Evolutionary conservation across 805 yeast species (phyloP), one percentile per base, ranked within the genome.

Genomic region (Hanseniaspora singularis): DNA sequence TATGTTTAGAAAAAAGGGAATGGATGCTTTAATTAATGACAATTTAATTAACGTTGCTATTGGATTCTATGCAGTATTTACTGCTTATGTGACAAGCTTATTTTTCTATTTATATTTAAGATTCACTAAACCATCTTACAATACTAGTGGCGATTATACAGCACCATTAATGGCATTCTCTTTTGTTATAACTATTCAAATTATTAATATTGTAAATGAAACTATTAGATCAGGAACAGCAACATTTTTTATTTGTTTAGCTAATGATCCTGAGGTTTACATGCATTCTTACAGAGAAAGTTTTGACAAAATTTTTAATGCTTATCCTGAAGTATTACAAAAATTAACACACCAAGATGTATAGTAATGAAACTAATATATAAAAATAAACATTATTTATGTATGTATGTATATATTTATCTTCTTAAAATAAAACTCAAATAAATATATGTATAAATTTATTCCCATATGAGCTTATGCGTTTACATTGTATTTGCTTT

Each of bases 11-110:
- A 76, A 70, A 58, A 81, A 85, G 60, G 96, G 96, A 28, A 69
- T 84, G 61, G 87, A 83, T 61, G 88, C 92, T 1, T 65, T 89
- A 54, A 74, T 86, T 51, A 87, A 84, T 57, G 95, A 88, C 62
- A 80, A 85, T 53, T 70, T 88, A 51, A 78, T 88, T 46, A 79
- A 78, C 51, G 77, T 88, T 2, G 82, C 95, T 0, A 64, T 87
- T 52, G 75, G 79, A n/a, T 74, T 88, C 53, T 88, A 81, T 57
- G 66, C 92, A 0, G 59, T 81, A 39, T 76, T 86, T 55, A 77
- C 80, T 9, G 83, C 83, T 11, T 81, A 79, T 51, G 71, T 74
- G n/a, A 67, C 80, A 1, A 71, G 77, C 6, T 68, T 78, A 40
- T 67, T 81, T 49, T 73, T 85, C 1, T 81, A 70, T 60, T 64